A percentile compares a stretch with the other conserved stretches of the same genome.
Conservation (phyloP, 441 rosid species). For the Cnidoscolus chayamansa region DNA sequence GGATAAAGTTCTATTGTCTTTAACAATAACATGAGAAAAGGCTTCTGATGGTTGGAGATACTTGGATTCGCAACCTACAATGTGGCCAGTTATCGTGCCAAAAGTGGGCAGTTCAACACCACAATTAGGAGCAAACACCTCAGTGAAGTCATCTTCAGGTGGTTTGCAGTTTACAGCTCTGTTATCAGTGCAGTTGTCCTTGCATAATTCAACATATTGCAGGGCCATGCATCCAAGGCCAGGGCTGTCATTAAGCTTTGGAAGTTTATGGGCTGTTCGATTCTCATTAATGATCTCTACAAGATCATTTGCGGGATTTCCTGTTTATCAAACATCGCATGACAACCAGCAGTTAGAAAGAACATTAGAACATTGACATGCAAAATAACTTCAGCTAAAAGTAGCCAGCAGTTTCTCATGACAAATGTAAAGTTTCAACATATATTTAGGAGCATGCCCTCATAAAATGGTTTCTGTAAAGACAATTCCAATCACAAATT, state of each 20-base stretch:
- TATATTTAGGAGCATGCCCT: background rate
- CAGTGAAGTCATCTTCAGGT: constrained; percentile 68
- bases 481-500: background rate
- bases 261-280: constrained; percentile 55
- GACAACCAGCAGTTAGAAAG: constrained; percentile 10
- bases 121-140: constrained; percentile 77
- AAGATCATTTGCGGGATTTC: constrained; percentile 73
- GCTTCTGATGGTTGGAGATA: constrained; percentile 52
- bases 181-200: constrained; percentile 58
- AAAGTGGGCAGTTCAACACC: constrained; percentile 78
- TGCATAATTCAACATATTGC: constrained; percentile 67
- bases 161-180: constrained; percentile 57
- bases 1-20: constrained; percentile 44
- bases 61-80: constrained; percentile 65
- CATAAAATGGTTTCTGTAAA: background rate
- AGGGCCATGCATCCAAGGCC: constrained; percentile 95
- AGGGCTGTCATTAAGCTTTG: constrained; percentile 55
- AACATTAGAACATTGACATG: background rate
- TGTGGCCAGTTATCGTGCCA: constrained; percentile 66
- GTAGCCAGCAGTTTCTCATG: background rate
- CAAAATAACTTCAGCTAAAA: background rate
- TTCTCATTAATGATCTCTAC: constrained; percentile 69
- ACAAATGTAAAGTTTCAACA: background rate
- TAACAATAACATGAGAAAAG: constrained; percentile 56
- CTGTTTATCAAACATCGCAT: constrained; percentile 32